Evolutionary conservation across 257 asterid genomes (phyloP).

Genomic region (Apocynum venetum): DNA sequence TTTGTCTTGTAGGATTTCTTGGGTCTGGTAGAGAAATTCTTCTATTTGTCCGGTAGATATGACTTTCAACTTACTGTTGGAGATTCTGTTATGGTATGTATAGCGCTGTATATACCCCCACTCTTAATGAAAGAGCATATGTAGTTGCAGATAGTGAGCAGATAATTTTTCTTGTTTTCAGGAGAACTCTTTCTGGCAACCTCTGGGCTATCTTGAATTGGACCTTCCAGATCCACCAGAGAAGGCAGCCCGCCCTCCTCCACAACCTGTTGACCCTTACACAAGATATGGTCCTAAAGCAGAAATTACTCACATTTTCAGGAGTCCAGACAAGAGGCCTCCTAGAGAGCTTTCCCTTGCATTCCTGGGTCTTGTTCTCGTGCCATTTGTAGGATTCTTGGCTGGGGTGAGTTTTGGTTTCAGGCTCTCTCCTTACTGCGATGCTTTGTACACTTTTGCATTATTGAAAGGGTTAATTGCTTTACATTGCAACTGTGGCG

Average conservation of each 20-base stretch:
- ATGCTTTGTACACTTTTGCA: not conserved
- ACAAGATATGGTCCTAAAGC: conserved; percentile 87
- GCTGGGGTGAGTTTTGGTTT: conserved; percentile 59
- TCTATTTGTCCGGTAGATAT: conserved; percentile 80
- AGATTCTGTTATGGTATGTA: conserved; percentile 79
- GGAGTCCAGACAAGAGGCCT: conserved; percentile 87
- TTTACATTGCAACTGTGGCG: no score
- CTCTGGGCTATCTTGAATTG: conserved; percentile 65
- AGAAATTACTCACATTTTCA: conserved; percentile 82
- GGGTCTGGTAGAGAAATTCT: conserved; percentile 90
- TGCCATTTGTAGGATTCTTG: conserved; percentile 81
- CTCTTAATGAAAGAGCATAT: not conserved
- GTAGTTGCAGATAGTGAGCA: not conserved
- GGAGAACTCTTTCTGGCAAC: conserved; percentile 92
- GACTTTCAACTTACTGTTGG: conserved; percentile 90
- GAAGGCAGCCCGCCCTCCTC: conserved; percentile 89
- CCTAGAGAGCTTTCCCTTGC: conserved; percentile 70
- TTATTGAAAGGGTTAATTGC: not conserved
- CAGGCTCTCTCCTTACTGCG: conserved; percentile 8
- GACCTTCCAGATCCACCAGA: conserved; percentile 94
- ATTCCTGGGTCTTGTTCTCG: conserved; percentile 70
- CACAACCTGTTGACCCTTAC: conserved; percentile 59
- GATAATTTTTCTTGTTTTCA: conserved; percentile 30
- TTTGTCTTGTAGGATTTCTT: conserved; percentile 81
- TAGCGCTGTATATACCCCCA: not conserved